Evolutionary conservation across 352 stramenopile genomes (phyloP).

Genomic region (Peronospora destructor): DNA sequence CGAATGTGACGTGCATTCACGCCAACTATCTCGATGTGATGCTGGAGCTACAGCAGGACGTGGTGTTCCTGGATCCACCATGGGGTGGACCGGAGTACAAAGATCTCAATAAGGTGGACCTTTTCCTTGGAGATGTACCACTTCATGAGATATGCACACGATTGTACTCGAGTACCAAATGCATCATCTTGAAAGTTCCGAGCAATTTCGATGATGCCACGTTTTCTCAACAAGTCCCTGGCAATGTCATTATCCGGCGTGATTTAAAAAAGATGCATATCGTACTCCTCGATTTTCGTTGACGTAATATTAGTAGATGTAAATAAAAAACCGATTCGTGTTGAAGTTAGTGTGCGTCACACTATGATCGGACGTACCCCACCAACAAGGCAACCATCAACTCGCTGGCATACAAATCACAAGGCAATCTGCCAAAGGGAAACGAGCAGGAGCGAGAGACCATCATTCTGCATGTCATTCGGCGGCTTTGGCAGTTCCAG

Average conservation of each 20-base stretch:
- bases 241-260: conserved; percentile 45
- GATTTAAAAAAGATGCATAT: conserved; percentile 81
- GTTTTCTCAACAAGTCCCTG: conserved; percentile 52
- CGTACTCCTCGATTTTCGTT: conserved; percentile 53
- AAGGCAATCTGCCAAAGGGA: conserved; percentile 9
- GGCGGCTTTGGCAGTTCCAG: conserved; percentile 38
- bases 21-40: conserved; percentile 69
- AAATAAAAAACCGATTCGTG: background rate
- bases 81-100: conserved; percentile 83
- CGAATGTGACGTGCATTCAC: conserved; percentile 51
- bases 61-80: conserved; percentile 79
- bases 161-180: conserved; percentile 39
- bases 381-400: conserved; percentile 3
- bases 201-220: conserved; percentile 78
- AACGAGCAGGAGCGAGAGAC: conserved; percentile 6
- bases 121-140: conserved; percentile 56
- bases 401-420: conserved; percentile 18
- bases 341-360: conserved; percentile 19
- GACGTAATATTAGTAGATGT: background rate
- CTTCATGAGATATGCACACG: conserved; percentile 59
- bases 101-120: conserved; percentile 55
- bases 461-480: conserved; percentile 42
- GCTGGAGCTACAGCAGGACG: conserved; percentile 59
- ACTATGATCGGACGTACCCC: background rate
- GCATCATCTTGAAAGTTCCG: conserved; percentile 74